phyloP scores from a whole-genome alignment of 352 stramenopile genomes.

The Plasmopara viticola region DNA sequence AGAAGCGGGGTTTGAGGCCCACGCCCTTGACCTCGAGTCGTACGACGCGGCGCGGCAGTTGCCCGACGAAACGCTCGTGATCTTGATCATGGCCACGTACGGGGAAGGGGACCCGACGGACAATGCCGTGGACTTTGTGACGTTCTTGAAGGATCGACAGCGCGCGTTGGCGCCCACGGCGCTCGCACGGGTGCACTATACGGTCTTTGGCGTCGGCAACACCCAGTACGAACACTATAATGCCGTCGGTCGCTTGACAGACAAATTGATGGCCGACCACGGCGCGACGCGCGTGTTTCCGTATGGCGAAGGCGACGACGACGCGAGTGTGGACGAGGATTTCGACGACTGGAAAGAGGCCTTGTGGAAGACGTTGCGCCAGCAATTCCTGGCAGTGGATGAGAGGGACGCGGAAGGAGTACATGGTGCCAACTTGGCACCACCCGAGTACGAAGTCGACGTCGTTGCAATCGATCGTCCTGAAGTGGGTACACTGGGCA shows the following conservation, averaged over 20 bases:
- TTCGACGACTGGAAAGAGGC: constrained; percentile 94
- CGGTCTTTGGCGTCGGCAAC: constrained; percentile 98
- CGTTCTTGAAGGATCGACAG: constrained; percentile 83
- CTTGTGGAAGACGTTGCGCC: constrained; percentile 77
- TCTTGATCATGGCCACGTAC: constrained; percentile 97
- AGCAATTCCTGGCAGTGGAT: constrained; percentile 46
- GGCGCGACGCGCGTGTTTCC: constrained; percentile 82
- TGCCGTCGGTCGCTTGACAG: constrained; percentile 89
- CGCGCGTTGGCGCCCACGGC: constrained; percentile 11
- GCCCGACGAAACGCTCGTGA: constrained; percentile 47
- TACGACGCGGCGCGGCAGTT: constrained; percentile 73
- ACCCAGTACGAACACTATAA: constrained; percentile 99
- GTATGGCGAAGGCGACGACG: constrained; percentile 95
- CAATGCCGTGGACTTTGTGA: constrained; percentile 92
- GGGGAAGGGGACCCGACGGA: constrained; percentile 98
- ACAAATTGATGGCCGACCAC: constrained; percentile 82
- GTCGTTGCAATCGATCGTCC: constrained; percentile 35
- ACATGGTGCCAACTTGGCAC: constrained; percentile 15
- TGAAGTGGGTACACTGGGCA: constrained; percentile 10
- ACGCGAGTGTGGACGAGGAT: constrained; percentile 90
- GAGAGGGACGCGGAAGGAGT: constrained; percentile 12
- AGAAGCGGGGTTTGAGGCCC: constrained; percentile 79
- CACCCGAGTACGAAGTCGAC: constrained; percentile 60
- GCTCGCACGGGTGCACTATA: constrained; percentile 79
- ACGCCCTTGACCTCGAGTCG: constrained; percentile 94